A percentile compares a stretch with the other conserved stretches of the same genome.
phyloP scores from a whole-genome alignment of 2,329 filamentous ascomycete genomes.

The Alternaria sp. region DNA sequence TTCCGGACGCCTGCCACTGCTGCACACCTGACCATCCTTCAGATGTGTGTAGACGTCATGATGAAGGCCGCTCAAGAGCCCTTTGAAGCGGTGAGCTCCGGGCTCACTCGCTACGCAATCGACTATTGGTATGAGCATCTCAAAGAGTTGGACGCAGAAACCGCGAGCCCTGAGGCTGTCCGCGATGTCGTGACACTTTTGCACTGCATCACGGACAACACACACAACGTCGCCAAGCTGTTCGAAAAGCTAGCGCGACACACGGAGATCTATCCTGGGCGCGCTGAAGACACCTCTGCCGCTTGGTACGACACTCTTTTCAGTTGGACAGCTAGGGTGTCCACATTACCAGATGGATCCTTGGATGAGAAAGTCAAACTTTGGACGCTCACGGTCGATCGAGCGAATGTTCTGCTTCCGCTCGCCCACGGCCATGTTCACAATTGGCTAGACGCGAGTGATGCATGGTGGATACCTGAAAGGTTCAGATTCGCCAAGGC shows the following conservation, averaged over 20 bases:
- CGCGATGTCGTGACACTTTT: background rate
- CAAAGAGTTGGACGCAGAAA: slow-evolving; percentile 8
- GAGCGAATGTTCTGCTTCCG: background rate
- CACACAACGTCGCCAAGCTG: background rate
- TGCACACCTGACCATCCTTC: slow-evolving; percentile 27
- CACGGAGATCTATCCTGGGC: background rate
- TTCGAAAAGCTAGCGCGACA: background rate
- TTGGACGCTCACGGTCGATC: background rate
- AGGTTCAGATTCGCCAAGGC: background rate
- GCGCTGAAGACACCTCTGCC: background rate
- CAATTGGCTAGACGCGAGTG: background rate
- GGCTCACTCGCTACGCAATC: slow-evolving; percentile 1
- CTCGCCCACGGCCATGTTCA: background rate
- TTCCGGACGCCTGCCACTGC: slow-evolving; percentile 10
- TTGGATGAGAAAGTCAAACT: background rate
- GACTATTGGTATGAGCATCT: slow-evolving; percentile 24
- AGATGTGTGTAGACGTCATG: slow-evolving; percentile 14
- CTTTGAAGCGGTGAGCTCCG: background rate
- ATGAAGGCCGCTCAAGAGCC: background rate
- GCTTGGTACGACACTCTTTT: slow-evolving; percentile 1
- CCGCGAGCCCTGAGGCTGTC: slow-evolving; percentile 4
- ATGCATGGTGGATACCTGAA: background rate
- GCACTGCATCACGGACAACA: background rate
- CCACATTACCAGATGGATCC: background rate
- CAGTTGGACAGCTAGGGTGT: background rate